Evolutionary conservation across 83 land plant genomes (phyloP).

Genomic region (Larix sibirica): DNA sequence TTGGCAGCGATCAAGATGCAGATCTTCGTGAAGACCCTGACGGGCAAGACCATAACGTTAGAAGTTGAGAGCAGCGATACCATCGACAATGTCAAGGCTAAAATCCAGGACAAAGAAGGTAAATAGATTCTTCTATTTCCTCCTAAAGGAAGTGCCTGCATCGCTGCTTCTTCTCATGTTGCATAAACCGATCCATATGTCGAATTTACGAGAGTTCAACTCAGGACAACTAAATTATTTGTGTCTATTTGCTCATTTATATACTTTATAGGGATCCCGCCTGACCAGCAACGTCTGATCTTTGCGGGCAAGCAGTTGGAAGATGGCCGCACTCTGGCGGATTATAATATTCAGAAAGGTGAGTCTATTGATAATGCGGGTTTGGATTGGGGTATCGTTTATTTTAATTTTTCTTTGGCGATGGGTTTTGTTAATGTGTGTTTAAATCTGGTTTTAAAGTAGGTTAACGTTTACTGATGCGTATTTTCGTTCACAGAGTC

Average conservation of each 20-base stretch:
- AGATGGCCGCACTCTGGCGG: constrained; percentile 54
- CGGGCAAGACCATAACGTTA: constrained; percentile 47
- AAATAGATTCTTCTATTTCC: not conserved
- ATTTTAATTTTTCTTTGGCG: not conserved
- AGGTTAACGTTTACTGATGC: not conserved
- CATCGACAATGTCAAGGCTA: constrained; percentile 51
- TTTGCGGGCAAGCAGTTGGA: constrained; percentile 49
- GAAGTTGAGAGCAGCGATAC: constrained; percentile 45
- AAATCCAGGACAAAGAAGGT: constrained; percentile 52
- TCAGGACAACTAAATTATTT: not conserved
- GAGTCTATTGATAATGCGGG: not conserved
- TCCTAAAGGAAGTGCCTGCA: too few relatives aligned
- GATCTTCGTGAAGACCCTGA: constrained; percentile 44
- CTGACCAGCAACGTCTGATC: constrained; percentile 42
- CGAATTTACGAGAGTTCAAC: not conserved
- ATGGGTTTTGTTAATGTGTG: not conserved
- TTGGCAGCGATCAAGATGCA: constrained; percentile 19
- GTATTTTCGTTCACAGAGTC: constrained; percentile 32
- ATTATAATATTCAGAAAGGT: constrained; percentile 56
- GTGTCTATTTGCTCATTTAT: not conserved
- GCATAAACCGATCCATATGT: not conserved
- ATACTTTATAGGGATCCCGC: constrained; percentile 25
- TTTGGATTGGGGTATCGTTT: not conserved
- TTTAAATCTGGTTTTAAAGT: too few relatives aligned
- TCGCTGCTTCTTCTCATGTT: too few relatives aligned